Conservation (phyloP, 352 stramenopile species). For the Phytophthora pseudosyringae region DNA sequence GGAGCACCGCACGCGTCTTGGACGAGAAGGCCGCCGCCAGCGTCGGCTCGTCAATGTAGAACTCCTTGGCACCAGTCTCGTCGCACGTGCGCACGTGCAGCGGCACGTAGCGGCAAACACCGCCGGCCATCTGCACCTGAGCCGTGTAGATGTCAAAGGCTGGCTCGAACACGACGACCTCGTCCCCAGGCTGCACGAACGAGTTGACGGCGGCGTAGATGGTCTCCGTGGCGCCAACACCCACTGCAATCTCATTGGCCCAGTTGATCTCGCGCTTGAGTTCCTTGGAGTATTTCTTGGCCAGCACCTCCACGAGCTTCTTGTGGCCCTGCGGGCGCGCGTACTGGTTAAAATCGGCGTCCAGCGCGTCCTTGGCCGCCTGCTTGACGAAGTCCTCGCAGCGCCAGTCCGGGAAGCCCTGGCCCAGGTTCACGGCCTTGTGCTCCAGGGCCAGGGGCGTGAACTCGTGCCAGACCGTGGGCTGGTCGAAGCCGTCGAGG, state of each 20-base stretch:
- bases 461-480: slow-evolving; percentile 90
- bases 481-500: slow-evolving; percentile 76
- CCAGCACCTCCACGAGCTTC: slow-evolving; percentile 84
- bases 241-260: slow-evolving; percentile 93
- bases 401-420: slow-evolving; percentile 95
- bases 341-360: slow-evolving; percentile 96
- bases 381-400: slow-evolving; percentile 95
- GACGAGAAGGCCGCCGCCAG: slow-evolving; percentile 90
- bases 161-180: slow-evolving; percentile 97
- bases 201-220: slow-evolving; percentile 94
- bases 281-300: slow-evolving; percentile 92
- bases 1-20: slow-evolving; percentile 94
- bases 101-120: slow-evolving; percentile 85
- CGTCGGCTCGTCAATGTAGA: slow-evolving; percentile 87
- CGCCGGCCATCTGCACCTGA: slow-evolving; percentile 86
- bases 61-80: slow-evolving; percentile 54
- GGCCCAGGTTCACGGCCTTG: slow-evolving; percentile 92
- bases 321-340: slow-evolving; percentile 90
- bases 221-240: slow-evolving; percentile 94
- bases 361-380: slow-evolving; percentile 91
- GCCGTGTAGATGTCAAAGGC: slow-evolving; percentile 98
- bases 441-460: slow-evolving; percentile 89
- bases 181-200: slow-evolving; percentile 94
- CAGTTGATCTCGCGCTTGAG: slow-evolving; percentile 87
- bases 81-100: slow-evolving; percentile 57